Conservation (phyloP, 352 stramenopile genomes). For the Aphanomyces stellatus region DNA sequence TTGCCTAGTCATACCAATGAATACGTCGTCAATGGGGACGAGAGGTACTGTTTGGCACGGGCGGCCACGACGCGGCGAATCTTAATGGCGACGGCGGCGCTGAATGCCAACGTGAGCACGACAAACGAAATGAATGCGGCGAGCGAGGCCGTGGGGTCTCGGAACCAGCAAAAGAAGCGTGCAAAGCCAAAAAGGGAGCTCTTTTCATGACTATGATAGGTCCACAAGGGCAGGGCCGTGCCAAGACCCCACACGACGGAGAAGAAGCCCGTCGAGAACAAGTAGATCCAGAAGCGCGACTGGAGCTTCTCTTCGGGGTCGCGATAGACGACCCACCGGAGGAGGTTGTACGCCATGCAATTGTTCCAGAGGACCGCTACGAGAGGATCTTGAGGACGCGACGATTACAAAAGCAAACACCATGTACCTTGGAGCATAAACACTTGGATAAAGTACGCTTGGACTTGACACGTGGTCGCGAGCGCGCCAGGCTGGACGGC, state of each 20-base stretch:
- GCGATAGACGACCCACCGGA: constrained; percentile 64
- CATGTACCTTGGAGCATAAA: background rate
- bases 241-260: background rate
- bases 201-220: background rate
- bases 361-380: constrained; percentile 40
- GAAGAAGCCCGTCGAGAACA: constrained; percentile 15
- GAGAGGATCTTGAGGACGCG: background rate
- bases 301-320: constrained; percentile 61
- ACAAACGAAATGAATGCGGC: background rate
- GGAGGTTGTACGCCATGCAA: constrained; percentile 75
- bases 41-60: background rate
- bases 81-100: background rate
- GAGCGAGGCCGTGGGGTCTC: background rate
- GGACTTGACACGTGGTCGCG: background rate
- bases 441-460: background rate
- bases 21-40: background rate
- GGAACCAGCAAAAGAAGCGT: background rate
- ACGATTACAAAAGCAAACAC: background rate
- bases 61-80: background rate
- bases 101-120: background rate
- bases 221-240: background rate
- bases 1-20: no score
- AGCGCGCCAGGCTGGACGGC: background rate
- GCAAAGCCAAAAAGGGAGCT: background rate
- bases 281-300: constrained; percentile 43